Percentiles rank a stretch among this genome's conserved stretches.
phyloP scores from a whole-genome alignment of 2,329 filamentous ascomycete genomes.

The Berkeleyomyces rouxiae region DNA sequence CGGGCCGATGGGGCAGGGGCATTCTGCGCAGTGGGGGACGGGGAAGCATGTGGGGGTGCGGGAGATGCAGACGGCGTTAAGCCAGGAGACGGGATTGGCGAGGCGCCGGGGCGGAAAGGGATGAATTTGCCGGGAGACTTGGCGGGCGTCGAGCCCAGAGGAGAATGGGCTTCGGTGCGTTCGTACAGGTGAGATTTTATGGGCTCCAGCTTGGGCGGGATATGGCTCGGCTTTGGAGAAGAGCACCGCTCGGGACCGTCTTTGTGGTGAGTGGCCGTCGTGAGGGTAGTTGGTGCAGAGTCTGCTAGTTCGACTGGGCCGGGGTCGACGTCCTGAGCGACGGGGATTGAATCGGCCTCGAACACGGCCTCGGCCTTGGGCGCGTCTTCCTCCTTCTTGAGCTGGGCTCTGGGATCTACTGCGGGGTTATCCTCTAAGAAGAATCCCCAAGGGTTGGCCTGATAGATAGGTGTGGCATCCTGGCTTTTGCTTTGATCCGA shows the following conservation, averaged over 20 bases:
- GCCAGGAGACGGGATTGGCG: not conserved
- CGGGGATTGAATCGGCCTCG: not conserved
- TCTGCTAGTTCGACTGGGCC: not conserved
- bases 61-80: not conserved
- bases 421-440: conserved; percentile 14
- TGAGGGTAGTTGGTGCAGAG: not conserved
- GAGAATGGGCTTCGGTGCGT: not conserved
- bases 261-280: not conserved
- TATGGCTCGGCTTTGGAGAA: not conserved
- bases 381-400: not conserved
- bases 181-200: not conserved
- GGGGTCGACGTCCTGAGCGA: not conserved
- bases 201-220: not conserved
- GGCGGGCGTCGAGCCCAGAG: not conserved
- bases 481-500: not conserved
- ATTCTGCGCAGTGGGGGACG: not conserved
- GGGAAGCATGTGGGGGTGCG: not conserved
- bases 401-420: not conserved
- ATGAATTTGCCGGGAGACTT: conserved; percentile 2
- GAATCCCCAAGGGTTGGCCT: conserved; percentile 15
- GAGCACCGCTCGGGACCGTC: not conserved
- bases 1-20: not conserved
- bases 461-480: not conserved
- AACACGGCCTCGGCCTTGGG: not conserved
- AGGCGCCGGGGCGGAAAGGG: conserved; percentile 7